Evolutionary conservation across 2,329 filamentous ascomycete genomes (phyloP).

Genomic region (Fusarium sp.): DNA sequence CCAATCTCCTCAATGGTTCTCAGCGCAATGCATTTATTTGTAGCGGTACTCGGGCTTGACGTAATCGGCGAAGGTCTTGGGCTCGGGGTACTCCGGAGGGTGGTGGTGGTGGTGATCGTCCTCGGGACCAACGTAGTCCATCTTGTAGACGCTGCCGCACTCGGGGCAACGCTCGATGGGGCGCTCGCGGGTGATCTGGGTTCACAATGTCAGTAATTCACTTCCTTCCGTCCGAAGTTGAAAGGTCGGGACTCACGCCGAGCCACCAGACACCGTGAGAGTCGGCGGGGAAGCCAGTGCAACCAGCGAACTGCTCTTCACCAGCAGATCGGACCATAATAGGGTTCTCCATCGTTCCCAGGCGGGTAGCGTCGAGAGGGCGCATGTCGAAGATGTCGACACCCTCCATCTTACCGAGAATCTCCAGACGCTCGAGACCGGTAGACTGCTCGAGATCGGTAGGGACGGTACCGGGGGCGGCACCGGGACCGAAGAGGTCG

Average conservation of each 20-base stretch:
- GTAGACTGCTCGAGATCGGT: constrained; percentile 96
- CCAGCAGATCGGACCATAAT: constrained; percentile 92
- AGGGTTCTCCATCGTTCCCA: constrained; percentile 91
- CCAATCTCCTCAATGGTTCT: constrained; percentile 26
- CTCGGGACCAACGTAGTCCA: constrained; percentile 91
- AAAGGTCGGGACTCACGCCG: constrained; percentile 71
- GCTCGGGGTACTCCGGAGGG: constrained; percentile 79
- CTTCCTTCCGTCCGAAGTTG: constrained; percentile 32
- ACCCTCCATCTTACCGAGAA: constrained; percentile 99
- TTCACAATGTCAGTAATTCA: constrained; percentile 30
- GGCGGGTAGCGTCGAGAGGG: constrained; percentile 90
- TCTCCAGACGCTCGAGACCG: constrained; percentile 97
- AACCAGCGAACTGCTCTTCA: constrained; percentile 96
- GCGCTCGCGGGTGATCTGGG: constrained; percentile 85
- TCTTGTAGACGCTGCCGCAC: constrained; percentile 97
- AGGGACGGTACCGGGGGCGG: constrained; percentile 83
- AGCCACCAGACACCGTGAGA: constrained; percentile 94
- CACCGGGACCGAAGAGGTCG: constrained; percentile 91
- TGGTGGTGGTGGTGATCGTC: constrained; percentile 77
- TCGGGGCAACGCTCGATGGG: constrained; percentile 96
- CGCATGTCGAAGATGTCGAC: constrained; percentile 98
- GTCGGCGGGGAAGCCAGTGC: constrained; percentile 93
- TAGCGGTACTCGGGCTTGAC: constrained; percentile 96
- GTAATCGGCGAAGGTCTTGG: constrained; percentile 97
- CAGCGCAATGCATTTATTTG: constrained; percentile 55